Evolutionary conservation across 2,329 filamentous ascomycete species (phyloP).

Genomic region (Colletotrichum destructivum): DNA sequence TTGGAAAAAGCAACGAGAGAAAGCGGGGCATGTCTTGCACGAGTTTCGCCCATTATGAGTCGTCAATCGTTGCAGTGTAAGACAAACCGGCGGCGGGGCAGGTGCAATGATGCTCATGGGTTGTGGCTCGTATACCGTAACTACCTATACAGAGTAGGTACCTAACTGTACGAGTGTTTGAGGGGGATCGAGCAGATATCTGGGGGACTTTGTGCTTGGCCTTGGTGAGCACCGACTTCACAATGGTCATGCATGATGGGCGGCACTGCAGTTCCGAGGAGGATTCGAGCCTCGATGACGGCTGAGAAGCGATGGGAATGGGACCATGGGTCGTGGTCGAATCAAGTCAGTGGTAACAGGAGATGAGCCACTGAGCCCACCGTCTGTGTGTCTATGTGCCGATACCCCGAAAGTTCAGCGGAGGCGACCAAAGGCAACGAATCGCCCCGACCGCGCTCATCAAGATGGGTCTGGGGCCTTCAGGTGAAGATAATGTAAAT

Average conservation of each 20-base stretch:
- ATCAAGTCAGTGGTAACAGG: neutral
- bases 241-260: neutral
- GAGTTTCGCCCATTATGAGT: neutral
- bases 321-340: no score
- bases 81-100: conserved; percentile 4
- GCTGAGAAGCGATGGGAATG: neutral
- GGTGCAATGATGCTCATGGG: no score
- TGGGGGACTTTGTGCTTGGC: conserved; percentile 22
- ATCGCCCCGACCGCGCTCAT: conserved; percentile 16
- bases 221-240: neutral
- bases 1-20: conserved; percentile 26
- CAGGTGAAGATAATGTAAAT: conserved; percentile 25
- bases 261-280: neutral
- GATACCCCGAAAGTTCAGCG: no score
- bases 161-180: neutral
- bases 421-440: conserved; percentile 16
- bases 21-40: neutral
- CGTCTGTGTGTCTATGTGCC: no score
- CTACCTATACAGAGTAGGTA: neutral
- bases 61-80: neutral
- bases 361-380: neutral
- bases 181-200: conserved; percentile 29
- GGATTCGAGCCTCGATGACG: neutral
- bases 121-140: neutral
- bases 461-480: conserved; percentile 20